These are phyloP conservation scores for Phragmites australis DNA, from an alignment of 176 grass and related monocot genomes.

Conservation along the genomic window DNA sequence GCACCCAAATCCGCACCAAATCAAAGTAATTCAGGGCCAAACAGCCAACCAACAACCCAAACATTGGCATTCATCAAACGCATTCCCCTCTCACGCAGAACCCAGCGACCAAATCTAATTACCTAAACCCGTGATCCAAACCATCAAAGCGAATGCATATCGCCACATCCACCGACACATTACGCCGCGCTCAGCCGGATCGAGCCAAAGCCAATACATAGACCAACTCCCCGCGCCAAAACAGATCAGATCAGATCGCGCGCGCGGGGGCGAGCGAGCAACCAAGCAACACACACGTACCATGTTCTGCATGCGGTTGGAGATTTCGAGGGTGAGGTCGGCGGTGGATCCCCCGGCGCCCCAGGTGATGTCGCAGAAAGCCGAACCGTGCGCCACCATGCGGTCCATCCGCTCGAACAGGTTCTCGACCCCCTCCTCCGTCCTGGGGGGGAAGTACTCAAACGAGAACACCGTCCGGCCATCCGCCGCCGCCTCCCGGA, in stretches of 20 bases:
- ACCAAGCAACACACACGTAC: conserved; percentile 11
- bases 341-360: conserved; percentile 91
- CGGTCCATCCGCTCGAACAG: conserved; percentile 93
- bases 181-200: not conserved
- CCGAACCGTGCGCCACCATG: conserved; percentile 79
- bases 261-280: not conserved
- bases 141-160: not conserved
- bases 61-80: not conserved
- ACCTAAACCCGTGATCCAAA: not conserved
- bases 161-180: not conserved
- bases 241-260: conserved; percentile 46
- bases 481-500: conserved; percentile 46
- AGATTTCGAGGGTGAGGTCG: conserved; percentile 83
- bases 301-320: conserved; percentile 93
- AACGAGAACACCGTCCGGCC: conserved; percentile 85
- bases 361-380: conserved; percentile 97
- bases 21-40: not conserved
- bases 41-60: not conserved
- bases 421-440: conserved; percentile 85
- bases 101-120: not conserved
- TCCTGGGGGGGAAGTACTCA: conserved; percentile 90
- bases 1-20: not conserved
- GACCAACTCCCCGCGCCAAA: not conserved
- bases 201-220: not conserved
- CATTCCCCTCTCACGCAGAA: not conserved